Evolutionary conservation across 2,329 filamentous ascomycete genomes (phyloP), one percentile per base, ranked within the genome.

Genomic region (Pseudocercospora cruenta): DNA sequence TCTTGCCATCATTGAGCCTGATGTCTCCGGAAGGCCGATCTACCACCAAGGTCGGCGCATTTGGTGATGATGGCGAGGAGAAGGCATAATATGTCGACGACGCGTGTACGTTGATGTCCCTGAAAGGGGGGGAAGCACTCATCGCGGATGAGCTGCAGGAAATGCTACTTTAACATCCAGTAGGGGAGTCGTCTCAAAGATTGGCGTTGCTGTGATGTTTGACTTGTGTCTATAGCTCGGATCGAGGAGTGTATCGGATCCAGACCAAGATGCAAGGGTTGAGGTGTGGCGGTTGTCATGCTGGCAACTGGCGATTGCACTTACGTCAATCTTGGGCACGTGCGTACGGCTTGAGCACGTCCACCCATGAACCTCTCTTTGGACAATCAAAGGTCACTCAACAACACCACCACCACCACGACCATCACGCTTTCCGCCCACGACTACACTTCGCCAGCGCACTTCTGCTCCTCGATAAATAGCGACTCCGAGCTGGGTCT

Each of bases 51-150:
- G 93, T 92, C 14, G 92, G 93, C 28, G 94, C 91, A 80, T 94
- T 89, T 68, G 94, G 93, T 3, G 93, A 94, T 0, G 95, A 98
- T 28, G 95, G 95, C 28, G 95, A 99, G 45, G 92, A 94, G 81
- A 99, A 99, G 74, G 93, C 92, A 84, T 99, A 99, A 78, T 95
- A 91, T 74, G 94, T 92, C 74, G 92, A 86, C 60, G 94, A 93
- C 71, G 93, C 91, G 80, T 96, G 93, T 79, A 99, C 89, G 80
- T 98, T 99, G 84, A 98, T 96, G 84, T 99, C 95, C 78, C 94
- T 88, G 81, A 94, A 99, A 22, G 94, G 95, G 63, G 90, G 82
- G 62, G 81, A 78, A 63, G 80, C 78, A 70, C 81, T 82, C 85
- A 86, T 88, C 10, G 67, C 65, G 66, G 21, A 19, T 12, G 36